Evolutionary conservation across 768 basidiomycete genomes (phyloP).

Genomic region (Butyriboletus loyo): DNA sequence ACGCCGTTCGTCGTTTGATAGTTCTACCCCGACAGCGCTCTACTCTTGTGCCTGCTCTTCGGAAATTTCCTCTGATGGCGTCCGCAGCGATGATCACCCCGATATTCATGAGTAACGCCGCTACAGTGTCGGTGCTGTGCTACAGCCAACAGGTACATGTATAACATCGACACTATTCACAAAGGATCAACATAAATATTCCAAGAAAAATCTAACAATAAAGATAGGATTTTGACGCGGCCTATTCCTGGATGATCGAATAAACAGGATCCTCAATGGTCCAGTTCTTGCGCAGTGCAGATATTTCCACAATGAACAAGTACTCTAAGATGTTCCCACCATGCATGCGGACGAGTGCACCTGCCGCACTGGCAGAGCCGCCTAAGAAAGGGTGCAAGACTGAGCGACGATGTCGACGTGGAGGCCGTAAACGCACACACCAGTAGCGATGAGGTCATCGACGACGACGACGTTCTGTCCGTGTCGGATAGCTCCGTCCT

Average conservation of each 20-base stretch:
- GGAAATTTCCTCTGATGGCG: not conserved
- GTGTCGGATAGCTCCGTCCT: constrained; percentile 75
- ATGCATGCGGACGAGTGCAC: constrained; percentile 77
- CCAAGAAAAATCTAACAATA: constrained; percentile 11
- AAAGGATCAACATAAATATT: not conserved
- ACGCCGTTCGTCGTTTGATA: too few species aligned
- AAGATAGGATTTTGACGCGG: constrained; percentile 20
- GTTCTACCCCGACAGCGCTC: not conserved
- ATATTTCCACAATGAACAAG: constrained; percentile 87
- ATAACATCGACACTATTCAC: not conserved
- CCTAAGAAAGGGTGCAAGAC: constrained; percentile 42
- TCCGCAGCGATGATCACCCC: too few species aligned
- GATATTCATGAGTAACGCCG: too few species aligned
- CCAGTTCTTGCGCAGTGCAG: constrained; percentile 75
- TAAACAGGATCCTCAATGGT: constrained; percentile 73
- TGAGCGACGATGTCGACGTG: constrained; percentile 4
- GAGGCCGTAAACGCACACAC: constrained; percentile 40
- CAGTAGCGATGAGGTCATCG: constrained; percentile 96
- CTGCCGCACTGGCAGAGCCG: constrained; percentile 91
- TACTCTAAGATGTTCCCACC: constrained; percentile 90
- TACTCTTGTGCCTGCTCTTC: not conserved
- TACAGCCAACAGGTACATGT: not conserved
- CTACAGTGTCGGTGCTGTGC: not conserved
- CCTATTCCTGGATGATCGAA: constrained; percentile 76
- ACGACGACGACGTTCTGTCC: constrained; percentile 85